Percentiles rank a stretch among this genome's conserved stretches.
Conservation (phyloP, 176 grass and related monocot genomes). For the Aegilops tauschii region DNA sequence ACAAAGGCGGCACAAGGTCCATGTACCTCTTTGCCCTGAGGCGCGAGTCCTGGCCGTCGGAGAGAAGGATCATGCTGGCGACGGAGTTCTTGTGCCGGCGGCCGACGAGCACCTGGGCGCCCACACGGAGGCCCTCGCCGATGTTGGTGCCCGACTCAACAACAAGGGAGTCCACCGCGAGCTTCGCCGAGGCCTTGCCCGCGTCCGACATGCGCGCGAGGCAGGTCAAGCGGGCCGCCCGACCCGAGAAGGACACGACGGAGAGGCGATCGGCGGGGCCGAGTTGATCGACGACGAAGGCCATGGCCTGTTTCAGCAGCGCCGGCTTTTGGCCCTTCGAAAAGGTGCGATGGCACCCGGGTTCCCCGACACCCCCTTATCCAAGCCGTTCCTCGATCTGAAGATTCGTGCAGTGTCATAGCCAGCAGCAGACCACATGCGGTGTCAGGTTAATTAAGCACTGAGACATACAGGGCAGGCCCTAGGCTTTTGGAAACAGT, state of each 20-base stretch:
- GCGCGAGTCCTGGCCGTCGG: slow-evolving; percentile 59
- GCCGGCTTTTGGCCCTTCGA: too few relatives aligned
- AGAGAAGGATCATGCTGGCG: slow-evolving; percentile 67
- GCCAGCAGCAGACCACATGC: too few relatives aligned
- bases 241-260: slow-evolving; percentile 16
- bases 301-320: background rate
- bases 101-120: slow-evolving; percentile 59
- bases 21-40: slow-evolving; percentile 32
- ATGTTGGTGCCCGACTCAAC: slow-evolving; percentile 52
- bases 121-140: slow-evolving; percentile 49
- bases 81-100: slow-evolving; percentile 46
- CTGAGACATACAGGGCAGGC: too few relatives aligned
- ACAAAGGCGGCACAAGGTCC: slow-evolving; percentile 49
- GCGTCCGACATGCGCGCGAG: slow-evolving; percentile 44
- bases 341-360: too few relatives aligned
- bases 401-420: too few relatives aligned
- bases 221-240: slow-evolving; percentile 28
- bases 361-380: too few relatives aligned
- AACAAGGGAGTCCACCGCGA: slow-evolving; percentile 50
- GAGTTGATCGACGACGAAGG: slow-evolving; percentile 73
- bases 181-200: slow-evolving; percentile 39
- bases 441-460: too few relatives aligned
- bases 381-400: too few relatives aligned
- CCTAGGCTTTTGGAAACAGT: too few relatives aligned
- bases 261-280: slow-evolving; percentile 61